Evolutionary conservation across 345 rosid genomes (phyloP).

Genomic region (Reutealis trisperma): DNA sequence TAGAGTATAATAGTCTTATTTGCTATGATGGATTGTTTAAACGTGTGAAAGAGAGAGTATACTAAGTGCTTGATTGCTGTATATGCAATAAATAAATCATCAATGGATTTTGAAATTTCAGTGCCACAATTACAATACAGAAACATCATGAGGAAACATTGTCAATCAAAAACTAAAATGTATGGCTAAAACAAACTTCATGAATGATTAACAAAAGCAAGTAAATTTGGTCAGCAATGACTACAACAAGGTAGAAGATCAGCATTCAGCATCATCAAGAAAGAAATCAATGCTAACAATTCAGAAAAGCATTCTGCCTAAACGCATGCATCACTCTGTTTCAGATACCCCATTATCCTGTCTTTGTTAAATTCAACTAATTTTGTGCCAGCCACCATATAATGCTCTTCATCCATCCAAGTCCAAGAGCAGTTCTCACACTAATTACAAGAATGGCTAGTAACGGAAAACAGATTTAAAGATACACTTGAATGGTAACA

Average conservation of each 20-base stretch:
- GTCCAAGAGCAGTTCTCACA: background rate
- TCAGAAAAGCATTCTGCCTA: background rate
- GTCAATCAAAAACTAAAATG: background rate
- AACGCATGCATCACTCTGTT: background rate
- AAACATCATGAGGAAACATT: background rate
- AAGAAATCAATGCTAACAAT: background rate
- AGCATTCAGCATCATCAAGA: background rate
- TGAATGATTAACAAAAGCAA: background rate
- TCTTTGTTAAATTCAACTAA: background rate
- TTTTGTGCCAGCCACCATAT: background rate
- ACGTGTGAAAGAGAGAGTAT: constrained; percentile 9
- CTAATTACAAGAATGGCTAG: background rate
- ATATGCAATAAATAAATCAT: constrained; percentile 21
- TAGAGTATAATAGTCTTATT: constrained; percentile 26
- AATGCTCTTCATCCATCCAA: background rate
- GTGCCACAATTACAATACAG: background rate
- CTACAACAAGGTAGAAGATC: background rate
- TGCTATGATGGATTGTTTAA: constrained; percentile 14
- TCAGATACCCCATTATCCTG: too few relatives aligned
- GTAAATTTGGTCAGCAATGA: background rate
- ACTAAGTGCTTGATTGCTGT: constrained; percentile 25
- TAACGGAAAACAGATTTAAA: background rate
- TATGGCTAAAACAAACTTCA: background rate
- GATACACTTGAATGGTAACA: background rate
- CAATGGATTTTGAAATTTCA: background rate